Base-by-base conservation (phyloP, 2,329 filamentous ascomycete genomes). In the Colletotrichum somersetense region DNA sequence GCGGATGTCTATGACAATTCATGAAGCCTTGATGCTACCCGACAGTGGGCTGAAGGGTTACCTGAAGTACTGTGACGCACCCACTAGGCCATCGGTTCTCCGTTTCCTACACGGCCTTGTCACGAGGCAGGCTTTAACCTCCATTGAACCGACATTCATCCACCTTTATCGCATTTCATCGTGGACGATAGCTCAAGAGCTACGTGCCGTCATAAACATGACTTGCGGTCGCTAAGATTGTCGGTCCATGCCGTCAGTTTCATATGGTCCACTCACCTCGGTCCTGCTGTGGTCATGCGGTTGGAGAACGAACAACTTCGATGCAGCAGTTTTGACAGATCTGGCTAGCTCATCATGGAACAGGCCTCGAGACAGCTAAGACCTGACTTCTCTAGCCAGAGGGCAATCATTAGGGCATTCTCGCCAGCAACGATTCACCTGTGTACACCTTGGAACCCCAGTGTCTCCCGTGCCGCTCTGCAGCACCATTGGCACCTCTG, bases 261-360 rank as follows among this genome's bases (percentile, higher is more conserved):
- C 33, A 38, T 46, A 44, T 63, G 52, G 58, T 48, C 52, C 52
- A 46, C 59, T 50, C 50, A 61, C n/a, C 50, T 50, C 35, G 44
- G 61, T 46, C 35, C 61, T 71, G n/a, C 35, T 62, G 46, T 44
- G 59, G 46, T 57, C 55, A 73, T 57, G 67, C 40, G 33, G 62
- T 40, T 53, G 55, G 52, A 66, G 38, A 44, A 53, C 26, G 30
- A 44, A 53, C 35, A 52, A 35, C 58, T 68, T 58, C 58, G 61
- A 72, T 71, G 44, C 62, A 66, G 52, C 30, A 30, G 30, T 30
- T 72, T 55, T 65, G 70, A 65, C 64, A 52, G 59, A 70, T 72
- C 67, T 62, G 50, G 67, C 57, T 58, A 73, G 71, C 67, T 66
- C 42, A 52, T 52, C 58, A 71, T 62, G 44, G 62, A 55, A 66